Evolutionary conservation across 2,329 filamentous ascomycete genomes (phyloP).

Genomic region (Dothidotthia symphoricarpi): DNA sequence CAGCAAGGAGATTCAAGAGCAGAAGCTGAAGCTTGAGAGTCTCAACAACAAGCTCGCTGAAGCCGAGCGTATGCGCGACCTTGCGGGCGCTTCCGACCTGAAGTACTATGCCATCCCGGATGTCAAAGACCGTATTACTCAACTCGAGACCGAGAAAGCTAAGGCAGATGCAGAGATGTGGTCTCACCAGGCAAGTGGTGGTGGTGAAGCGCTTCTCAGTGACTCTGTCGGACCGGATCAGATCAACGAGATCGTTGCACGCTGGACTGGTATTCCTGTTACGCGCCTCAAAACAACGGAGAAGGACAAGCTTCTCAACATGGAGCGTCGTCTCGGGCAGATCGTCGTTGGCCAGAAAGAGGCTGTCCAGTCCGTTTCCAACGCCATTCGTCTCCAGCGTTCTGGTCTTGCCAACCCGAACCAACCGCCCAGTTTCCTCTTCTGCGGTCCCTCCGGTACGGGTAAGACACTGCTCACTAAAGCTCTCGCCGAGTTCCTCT

Average conservation of each 20-base stretch:
- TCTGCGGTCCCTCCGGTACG: slow-evolving; percentile 97
- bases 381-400: slow-evolving; percentile 91
- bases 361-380: slow-evolving; percentile 88
- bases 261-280: slow-evolving; percentile 98
- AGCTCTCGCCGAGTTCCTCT: slow-evolving; percentile 94
- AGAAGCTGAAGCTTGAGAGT: slow-evolving; percentile 90
- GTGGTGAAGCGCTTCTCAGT: slow-evolving; percentile 70
- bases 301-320: slow-evolving; percentile 96
- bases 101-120: slow-evolving; percentile 98
- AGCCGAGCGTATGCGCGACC: slow-evolving; percentile 82
- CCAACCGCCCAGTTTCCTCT: slow-evolving; percentile 95
- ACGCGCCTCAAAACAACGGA: slow-evolving; percentile 91
- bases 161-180: slow-evolving; percentile 69
- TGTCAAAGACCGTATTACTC: slow-evolving; percentile 74
- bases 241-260: slow-evolving; percentile 96
- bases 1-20: slow-evolving; percentile 87
- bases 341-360: slow-evolving; percentile 92
- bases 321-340: slow-evolving; percentile 83
- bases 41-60: slow-evolving; percentile 91
- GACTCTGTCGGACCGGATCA: slow-evolving; percentile 95
- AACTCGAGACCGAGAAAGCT: slow-evolving; percentile 77
- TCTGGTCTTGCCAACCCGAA: slow-evolving; percentile 95
- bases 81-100: slow-evolving; percentile 84
- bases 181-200: slow-evolving; percentile 56
- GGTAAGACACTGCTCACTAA: slow-evolving; percentile 98